These are phyloP conservation scores for Caulochytrium protostelioides DNA, from an alignment of 371 early-diverging fungal genomes.

Conservation along the genomic window DNA sequence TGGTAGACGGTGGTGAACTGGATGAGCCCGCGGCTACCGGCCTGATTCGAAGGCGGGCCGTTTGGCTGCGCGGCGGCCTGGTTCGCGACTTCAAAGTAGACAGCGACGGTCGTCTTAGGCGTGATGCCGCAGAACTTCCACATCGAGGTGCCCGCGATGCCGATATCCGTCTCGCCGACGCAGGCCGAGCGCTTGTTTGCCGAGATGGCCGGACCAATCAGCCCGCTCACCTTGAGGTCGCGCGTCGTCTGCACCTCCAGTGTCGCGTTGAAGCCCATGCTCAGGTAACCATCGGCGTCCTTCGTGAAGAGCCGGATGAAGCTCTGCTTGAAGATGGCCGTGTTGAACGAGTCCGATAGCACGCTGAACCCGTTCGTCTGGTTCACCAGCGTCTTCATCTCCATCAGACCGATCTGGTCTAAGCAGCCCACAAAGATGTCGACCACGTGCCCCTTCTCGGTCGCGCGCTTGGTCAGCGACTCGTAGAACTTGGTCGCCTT, in stretches of 20 bases:
- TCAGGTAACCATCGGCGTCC: slow-evolving; percentile 65
- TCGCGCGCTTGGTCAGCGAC: slow-evolving; percentile 62
- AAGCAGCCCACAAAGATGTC: slow-evolving; percentile 86
- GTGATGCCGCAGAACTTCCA: slow-evolving; percentile 86
- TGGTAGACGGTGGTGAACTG: slow-evolving; percentile 92
- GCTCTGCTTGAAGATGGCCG: slow-evolving; percentile 87
- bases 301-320: slow-evolving; percentile 80
- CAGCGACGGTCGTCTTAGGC: slow-evolving; percentile 59
- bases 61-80: slow-evolving; percentile 19
- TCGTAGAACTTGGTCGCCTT: slow-evolving; percentile 91
- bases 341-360: slow-evolving; percentile 88
- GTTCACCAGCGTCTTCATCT: slow-evolving; percentile 88
- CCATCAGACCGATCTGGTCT: slow-evolving; percentile 89
- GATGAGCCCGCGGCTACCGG: slow-evolving; percentile 70
- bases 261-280: slow-evolving; percentile 96
- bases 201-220: slow-evolving; percentile 85
- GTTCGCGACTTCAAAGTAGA: slow-evolving; percentile 90
- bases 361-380: slow-evolving; percentile 90
- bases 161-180: slow-evolving; percentile 96
- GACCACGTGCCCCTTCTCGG: slow-evolving; percentile 57
- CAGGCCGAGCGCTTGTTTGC: slow-evolving; percentile 66
- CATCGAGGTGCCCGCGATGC: slow-evolving; percentile 79
- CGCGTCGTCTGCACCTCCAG: slow-evolving; percentile 84
- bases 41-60: slow-evolving; percentile 17
- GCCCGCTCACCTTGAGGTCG: slow-evolving; percentile 83